phyloP scores from a whole-genome alignment of 2,329 filamentous ascomycete genomes.

The Curvularia hawaiiensis region DNA sequence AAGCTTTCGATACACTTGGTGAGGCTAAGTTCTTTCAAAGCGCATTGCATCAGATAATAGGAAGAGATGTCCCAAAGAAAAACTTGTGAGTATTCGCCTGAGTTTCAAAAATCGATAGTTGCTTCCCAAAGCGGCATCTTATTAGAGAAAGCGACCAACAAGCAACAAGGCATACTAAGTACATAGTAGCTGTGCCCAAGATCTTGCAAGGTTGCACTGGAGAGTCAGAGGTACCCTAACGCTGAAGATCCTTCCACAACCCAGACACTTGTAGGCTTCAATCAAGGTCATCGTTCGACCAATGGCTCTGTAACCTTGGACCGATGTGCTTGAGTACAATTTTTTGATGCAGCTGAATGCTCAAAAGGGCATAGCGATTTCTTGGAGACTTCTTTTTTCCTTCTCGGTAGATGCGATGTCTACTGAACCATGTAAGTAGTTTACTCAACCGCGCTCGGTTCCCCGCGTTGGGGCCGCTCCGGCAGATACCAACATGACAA shows the following conservation, averaged over 20 bases:
- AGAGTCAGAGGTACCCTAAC: background rate
- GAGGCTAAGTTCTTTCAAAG: background rate
- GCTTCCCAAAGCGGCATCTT: background rate
- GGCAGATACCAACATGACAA: slow-evolving; percentile 11
- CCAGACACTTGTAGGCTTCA: background rate
- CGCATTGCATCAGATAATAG: background rate
- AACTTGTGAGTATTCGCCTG: background rate
- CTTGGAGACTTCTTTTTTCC: background rate
- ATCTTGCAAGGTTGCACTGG: background rate
- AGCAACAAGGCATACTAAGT: background rate
- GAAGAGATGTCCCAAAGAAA: background rate
- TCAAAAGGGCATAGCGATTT: background rate
- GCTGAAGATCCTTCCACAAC: background rate
- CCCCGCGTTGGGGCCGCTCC: slow-evolving; percentile 16
- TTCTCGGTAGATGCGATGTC: background rate
- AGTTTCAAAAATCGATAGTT: background rate
- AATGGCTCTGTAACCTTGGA: background rate
- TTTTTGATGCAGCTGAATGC: background rate
- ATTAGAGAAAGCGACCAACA: background rate
- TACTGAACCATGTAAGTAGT: background rate
- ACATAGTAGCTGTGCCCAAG: background rate
- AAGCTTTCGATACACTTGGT: background rate
- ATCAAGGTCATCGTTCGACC: background rate
- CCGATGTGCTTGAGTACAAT: background rate
- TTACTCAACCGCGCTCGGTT: slow-evolving; percentile 11